These are phyloP conservation scores for Tothia fuscella DNA, from an alignment of 2,329 filamentous ascomycete genomes.

Conservation along the genomic window DNA sequence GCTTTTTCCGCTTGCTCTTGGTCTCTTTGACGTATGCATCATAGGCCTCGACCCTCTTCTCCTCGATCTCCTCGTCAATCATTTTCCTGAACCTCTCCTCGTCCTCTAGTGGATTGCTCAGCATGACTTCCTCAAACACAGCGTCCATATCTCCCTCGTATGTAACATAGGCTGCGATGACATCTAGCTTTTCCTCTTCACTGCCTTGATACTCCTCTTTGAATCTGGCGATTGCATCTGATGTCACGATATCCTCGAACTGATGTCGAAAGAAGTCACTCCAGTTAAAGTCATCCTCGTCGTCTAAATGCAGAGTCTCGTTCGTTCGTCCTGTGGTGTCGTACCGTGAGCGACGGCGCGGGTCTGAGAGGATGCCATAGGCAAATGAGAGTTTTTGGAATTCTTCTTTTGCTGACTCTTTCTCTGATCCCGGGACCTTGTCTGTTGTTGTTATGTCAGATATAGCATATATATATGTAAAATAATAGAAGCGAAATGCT, in stretches of 20 bases:
- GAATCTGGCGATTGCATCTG: conserved; percentile 64
- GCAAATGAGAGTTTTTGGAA: conserved; percentile 92
- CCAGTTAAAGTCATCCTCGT: conserved; percentile 78
- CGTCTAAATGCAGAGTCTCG: conserved; percentile 57
- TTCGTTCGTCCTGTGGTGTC: conserved; percentile 82
- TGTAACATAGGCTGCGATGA: conserved; percentile 65
- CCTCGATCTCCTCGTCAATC: conserved; percentile 68
- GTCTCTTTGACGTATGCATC: conserved; percentile 61
- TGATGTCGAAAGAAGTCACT: conserved; percentile 77
- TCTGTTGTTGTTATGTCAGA: conserved; percentile 36
- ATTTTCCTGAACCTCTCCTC: conserved; percentile 73
- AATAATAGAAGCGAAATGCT: too few species aligned
- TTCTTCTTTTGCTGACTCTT: conserved; percentile 59
- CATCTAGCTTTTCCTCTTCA: conserved; percentile 68
- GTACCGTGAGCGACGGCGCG: conserved; percentile 69
- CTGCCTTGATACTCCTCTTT: conserved; percentile 70
- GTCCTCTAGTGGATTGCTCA: conserved; percentile 72
- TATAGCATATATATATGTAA: too few species aligned
- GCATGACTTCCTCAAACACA: conserved; percentile 75
- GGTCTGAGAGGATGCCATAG: conserved; percentile 83
- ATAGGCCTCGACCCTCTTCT: conserved; percentile 54
- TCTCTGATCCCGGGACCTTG: conserved; percentile 59
- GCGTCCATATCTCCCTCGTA: conserved; percentile 62
- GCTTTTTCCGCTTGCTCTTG: conserved; percentile 46
- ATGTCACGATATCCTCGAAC: conserved; percentile 63